phyloP scores from a whole-genome alignment of 2,329 filamentous ascomycete species.

The Madurella fahalii region DNA sequence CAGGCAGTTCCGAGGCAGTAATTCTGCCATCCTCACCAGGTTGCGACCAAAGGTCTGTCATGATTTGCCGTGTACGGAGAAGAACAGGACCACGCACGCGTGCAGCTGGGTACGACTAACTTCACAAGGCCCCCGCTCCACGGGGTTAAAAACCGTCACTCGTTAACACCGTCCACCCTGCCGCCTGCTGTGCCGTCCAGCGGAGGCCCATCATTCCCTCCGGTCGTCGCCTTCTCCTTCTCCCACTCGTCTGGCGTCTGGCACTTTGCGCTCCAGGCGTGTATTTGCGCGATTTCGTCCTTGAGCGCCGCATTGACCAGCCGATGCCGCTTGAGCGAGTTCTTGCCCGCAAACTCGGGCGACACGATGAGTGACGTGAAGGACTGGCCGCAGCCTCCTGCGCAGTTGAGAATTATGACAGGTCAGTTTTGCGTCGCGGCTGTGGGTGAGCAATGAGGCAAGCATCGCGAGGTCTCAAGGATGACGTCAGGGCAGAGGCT shows the following conservation, averaged over 20 bases:
- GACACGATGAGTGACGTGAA: constrained; percentile 60
- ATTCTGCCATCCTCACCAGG: too few species aligned
- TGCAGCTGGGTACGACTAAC: too few species aligned
- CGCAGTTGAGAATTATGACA: neutral
- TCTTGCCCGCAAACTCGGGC: constrained; percentile 65
- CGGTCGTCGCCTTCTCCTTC: constrained; percentile 40
- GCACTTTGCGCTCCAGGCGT: constrained; percentile 93
- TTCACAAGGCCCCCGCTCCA: too few species aligned
- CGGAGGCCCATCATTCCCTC: constrained; percentile 33
- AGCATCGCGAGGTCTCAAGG: constrained; percentile 26
- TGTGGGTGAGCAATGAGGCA: neutral
- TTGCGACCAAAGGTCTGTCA: too few species aligned
- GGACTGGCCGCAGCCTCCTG: constrained; percentile 59
- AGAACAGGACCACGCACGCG: too few species aligned
- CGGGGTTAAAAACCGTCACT: constrained; percentile 24
- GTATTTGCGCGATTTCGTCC: constrained; percentile 83
- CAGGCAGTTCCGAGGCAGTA: too few species aligned
- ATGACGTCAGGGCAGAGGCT: constrained; percentile 20
- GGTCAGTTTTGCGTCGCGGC: constrained; percentile 5
- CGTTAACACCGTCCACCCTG: constrained; percentile 38
- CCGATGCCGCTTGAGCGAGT: constrained; percentile 77
- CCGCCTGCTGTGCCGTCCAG: constrained; percentile 43
- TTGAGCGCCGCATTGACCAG: constrained; percentile 81
- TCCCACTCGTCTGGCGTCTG: constrained; percentile 85
- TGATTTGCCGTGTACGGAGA: too few species aligned